These are phyloP conservation scores for Hura crepitans DNA, from an alignment of 441 rosid species.

Conservation along the genomic window DNA sequence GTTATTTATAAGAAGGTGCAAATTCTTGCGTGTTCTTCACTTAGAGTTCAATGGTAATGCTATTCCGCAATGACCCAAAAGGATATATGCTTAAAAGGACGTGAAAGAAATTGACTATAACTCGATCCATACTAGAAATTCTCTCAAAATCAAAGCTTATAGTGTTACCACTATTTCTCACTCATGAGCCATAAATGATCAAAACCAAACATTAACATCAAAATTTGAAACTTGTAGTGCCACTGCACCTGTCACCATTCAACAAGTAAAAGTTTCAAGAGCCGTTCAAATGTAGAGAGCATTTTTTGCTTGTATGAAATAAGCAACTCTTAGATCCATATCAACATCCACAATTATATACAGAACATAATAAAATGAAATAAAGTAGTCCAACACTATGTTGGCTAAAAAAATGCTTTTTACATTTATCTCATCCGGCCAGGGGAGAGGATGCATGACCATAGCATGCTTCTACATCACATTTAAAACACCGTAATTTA, in stretches of 20 bases:
- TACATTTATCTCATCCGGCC: constrained; percentile 75
- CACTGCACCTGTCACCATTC: constrained; percentile 48
- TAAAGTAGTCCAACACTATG: not conserved
- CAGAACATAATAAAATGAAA: not conserved
- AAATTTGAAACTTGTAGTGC: not conserved
- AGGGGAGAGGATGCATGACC: constrained; percentile 93
- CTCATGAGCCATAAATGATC: not conserved
- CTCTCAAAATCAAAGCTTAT: not conserved
- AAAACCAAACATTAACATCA: not conserved
- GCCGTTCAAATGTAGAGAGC: constrained; percentile 94
- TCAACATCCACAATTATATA: constrained; percentile 88
- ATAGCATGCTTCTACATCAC: constrained; percentile 88
- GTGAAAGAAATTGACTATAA: no score
- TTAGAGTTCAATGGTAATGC: not conserved
- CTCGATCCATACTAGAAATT: not conserved
- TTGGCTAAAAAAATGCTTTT: not conserved
- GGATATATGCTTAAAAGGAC: not conserved
- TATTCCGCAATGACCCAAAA: not conserved
- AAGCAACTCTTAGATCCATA: constrained; percentile 86
- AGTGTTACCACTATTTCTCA: not conserved
- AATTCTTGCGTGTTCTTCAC: not conserved
- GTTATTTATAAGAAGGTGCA: not conserved
- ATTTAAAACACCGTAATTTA: constrained; percentile 48
- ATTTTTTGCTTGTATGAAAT: constrained; percentile 96
- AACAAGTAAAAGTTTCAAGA: constrained; percentile 73